Evolutionary conservation across 352 stramenopile species (phyloP), one percentile per base, ranked within the genome.

Genomic region (Chrysophaeum taylorii): DNA sequence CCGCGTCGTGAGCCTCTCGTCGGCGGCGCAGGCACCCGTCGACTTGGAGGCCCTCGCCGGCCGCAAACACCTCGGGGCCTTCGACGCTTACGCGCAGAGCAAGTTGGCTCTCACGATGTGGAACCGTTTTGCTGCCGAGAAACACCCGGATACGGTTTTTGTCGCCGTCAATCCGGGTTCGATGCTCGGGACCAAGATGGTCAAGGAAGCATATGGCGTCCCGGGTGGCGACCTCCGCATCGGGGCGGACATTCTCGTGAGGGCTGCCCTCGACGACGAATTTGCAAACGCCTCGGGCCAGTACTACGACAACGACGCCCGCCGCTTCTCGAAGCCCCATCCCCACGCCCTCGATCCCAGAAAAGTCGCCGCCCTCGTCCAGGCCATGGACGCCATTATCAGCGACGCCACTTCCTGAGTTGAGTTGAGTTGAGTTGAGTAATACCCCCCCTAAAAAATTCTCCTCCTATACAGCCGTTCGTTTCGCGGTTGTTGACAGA

Each of bases 31-130:
- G 38, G 9, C 52, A 5, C n/a, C 16, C n/a, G 70, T 75, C 14
- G 15, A 70, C 7, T 74, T 75, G 42, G 18, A 33, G n/a, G 35
- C 64, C 5, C 36, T 69, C 23, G 14, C 12, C 0, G 36, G 25
- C 1, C 1, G 23, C 36, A 33, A 25, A n/a, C 0, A 18, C 23
- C 25, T 33, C 33, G 23, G n/a, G 23, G 70, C 68, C 15, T 69
- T 69, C 23, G 64, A 67, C 39, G 70, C 70, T 35, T 75, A 75
- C 45, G 67, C 41, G 7, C 70, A 75, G 70, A 52, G 18, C 64
- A 75, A 75, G 70, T 60, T 75, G 42, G 70, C 37, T 23, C 68
- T 70, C 42, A 73, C 42, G n/a, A 71, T 72, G 70, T 75, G 70
- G 70, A 52, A 48, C 9, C 67, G 48, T 25, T 18, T 54, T 38